phyloP scores from a whole-genome alignment of 1,284 basidiomycete genomes.

The Leccinum subspadiceum region DNA sequence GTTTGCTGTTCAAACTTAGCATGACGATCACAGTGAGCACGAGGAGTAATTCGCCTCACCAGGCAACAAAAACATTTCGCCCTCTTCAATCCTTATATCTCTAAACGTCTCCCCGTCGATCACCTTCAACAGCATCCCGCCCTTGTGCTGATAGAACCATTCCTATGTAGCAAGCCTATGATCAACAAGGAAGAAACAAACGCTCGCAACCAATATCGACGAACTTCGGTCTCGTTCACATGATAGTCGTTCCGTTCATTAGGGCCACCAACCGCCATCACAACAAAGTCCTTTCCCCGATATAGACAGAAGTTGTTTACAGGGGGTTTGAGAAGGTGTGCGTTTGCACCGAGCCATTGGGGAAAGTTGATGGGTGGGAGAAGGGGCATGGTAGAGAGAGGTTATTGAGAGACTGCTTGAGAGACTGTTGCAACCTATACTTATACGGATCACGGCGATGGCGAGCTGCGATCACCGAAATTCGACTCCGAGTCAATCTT shows the following conservation, averaged over 20 bases:
- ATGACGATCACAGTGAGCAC: background rate
- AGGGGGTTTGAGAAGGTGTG: conserved; percentile 78
- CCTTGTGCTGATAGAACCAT: conserved; percentile 96
- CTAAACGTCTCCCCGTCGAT: conserved; percentile 86
- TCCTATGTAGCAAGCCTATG: conserved; percentile 48
- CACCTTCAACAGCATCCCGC: conserved; percentile 84
- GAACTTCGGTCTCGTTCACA: conserved; percentile 86
- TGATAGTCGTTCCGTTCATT: conserved; percentile 93
- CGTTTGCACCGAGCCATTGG: conserved; percentile 82
- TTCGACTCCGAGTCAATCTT: background rate
- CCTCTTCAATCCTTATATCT: conserved; percentile 90
- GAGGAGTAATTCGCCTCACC: conserved; percentile 44
- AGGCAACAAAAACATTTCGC: conserved; percentile 94
- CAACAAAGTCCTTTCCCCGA: conserved; percentile 78
- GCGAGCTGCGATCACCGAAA: background rate
- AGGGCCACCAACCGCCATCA: conserved; percentile 92
- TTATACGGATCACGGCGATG: background rate
- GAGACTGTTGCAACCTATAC: background rate
- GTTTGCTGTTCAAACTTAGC: conserved; percentile 56
- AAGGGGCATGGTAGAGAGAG: conserved; percentile 51
- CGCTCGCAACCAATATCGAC: conserved; percentile 3
- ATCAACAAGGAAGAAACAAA: background rate
- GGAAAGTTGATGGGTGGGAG: conserved; percentile 78
- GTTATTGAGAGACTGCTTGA: background rate
- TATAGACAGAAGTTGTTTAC: conserved; percentile 92